phyloP scores from a whole-genome alignment of 805 yeast species.

The Yamadazyma sp. region DNA sequence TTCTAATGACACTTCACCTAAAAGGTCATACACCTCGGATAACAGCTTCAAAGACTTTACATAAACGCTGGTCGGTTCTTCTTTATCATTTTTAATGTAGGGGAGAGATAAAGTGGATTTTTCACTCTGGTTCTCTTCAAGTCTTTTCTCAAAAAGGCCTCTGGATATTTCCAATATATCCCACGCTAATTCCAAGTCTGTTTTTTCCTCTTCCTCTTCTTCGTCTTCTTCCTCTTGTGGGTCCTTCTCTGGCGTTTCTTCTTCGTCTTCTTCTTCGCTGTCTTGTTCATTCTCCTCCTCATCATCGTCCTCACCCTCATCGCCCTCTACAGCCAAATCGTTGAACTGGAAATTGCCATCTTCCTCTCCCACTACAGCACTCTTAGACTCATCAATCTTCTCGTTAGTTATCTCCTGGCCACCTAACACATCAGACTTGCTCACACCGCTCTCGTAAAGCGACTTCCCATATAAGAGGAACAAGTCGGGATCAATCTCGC shows the following conservation, averaged over 20 bases:
- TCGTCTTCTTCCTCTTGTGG: constrained; percentile 36
- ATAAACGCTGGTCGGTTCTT: constrained; percentile 32
- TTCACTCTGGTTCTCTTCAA: constrained; percentile 21
- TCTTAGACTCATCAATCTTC: constrained; percentile 21
- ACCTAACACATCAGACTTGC: constrained; percentile 75
- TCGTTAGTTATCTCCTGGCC: constrained; percentile 25
- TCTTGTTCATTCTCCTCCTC: constrained; percentile 19
- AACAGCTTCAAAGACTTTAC: constrained; percentile 50
- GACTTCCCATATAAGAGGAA: constrained; percentile 78
- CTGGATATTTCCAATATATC: constrained; percentile 80
- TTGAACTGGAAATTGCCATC: constrained; percentile 26
- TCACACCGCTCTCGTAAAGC: constrained; percentile 72
- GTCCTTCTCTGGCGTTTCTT: constrained; percentile 17
- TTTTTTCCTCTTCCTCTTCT: constrained; percentile 45
- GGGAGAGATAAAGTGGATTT: constrained; percentile 24
- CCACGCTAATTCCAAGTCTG: constrained; percentile 88
- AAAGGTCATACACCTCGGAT: constrained; percentile 71
- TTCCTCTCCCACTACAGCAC: constrained; percentile 21
- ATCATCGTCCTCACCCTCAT: constrained; percentile 21
- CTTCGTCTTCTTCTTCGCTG: constrained; percentile 16
- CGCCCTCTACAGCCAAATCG: constrained; percentile 24
- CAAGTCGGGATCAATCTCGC: constrained; percentile 72
- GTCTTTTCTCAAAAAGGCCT: constrained; percentile 53
- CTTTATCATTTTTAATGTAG: constrained; percentile 29
- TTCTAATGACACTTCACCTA: constrained; percentile 90